Evolutionary conservation across 1,284 basidiomycete species (phyloP).

Genomic region (Nidula niveotomentosa): DNA sequence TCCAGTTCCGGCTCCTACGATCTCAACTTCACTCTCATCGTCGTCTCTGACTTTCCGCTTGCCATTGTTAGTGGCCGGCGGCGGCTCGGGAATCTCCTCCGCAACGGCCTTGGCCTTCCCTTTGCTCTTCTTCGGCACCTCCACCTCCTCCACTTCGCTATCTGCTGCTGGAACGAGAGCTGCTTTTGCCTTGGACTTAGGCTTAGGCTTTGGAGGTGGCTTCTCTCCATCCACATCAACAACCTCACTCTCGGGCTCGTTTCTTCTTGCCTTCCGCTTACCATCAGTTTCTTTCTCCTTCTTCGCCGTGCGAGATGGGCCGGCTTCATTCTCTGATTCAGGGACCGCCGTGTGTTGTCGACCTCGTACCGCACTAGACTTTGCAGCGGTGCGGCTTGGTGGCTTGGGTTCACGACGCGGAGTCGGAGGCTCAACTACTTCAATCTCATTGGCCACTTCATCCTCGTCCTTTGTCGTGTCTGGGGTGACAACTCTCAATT

Average conservation of each 20-base stretch:
- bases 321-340: background rate
- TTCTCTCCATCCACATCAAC: background rate
- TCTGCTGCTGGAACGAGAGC: background rate
- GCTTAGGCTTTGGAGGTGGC: constrained; percentile 12
- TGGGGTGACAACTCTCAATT: background rate
- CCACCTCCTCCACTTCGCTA: constrained; percentile 7
- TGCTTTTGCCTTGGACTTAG: constrained; percentile 7
- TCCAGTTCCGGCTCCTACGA: constrained; percentile 12
- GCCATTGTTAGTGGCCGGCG: constrained; percentile 13
- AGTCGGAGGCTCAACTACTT: constrained; percentile 1
- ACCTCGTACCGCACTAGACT: background rate
- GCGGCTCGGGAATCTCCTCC: constrained; percentile 9
- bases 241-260: background rate
- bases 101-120: constrained; percentile 28
- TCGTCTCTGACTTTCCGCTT: constrained; percentile 17
- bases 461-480: constrained; percentile 5
- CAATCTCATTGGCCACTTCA: constrained; percentile 5
- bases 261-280: background rate
- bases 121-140: constrained; percentile 17
- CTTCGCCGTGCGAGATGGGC: background rate
- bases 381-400: background rate
- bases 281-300: background rate
- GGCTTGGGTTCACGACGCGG: background rate
- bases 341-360: background rate
- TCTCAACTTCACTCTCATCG: constrained; percentile 18